Evolutionary conservation across 2,329 filamentous ascomycete species (phyloP), one percentile per base, ranked within the genome.

Genomic region (Penicillium janthinellum): DNA sequence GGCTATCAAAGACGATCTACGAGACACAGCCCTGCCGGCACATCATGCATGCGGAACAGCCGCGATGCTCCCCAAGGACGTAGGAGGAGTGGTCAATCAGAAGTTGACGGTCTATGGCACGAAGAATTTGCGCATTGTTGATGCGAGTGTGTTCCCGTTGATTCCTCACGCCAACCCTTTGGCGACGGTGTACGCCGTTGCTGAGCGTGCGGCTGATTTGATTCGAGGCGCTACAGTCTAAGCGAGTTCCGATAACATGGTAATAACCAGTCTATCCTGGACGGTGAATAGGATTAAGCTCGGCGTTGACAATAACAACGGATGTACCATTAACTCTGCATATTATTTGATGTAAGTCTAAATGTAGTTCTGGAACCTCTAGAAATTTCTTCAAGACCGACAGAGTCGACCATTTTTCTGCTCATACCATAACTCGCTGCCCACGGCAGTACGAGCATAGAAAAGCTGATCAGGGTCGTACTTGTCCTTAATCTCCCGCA

Each of bases 101-200:
- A 62, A 70, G 5, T 53, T 72, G 49, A 64, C 39, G 51, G 73
- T 74, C 2, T 72, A 76, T 53, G 75, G 75, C 2, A 71, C 72
- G 3, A 42, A 56, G 14, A 73, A 73, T 22, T 47, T 78, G 50
- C 68, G 75, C 2, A 66, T 77, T 6, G 71, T 73, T 7, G 75
- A 78, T 64, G 74, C 75, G 4, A 76, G 72, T 64, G 57, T 76
- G 8, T 71, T 77, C 11, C 75, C 75, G 0, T 61, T 78, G 12
- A 66, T 77, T 31, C 70, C 73, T 4, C 67, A 71, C 34, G 76
- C 73, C 4, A 76, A 79, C 62, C 71, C 76, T 4, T 69, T 75
- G 60, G 67, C 71, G 3, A 74, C 72, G 4, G 66, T 80, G 20
- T 81, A 75, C 70, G 71, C 73, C 0, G 67, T 76, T 3, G 75